phyloP scores from a whole-genome alignment of 2,329 filamentous ascomycete species.

The Mariannaea elegans region DNA sequence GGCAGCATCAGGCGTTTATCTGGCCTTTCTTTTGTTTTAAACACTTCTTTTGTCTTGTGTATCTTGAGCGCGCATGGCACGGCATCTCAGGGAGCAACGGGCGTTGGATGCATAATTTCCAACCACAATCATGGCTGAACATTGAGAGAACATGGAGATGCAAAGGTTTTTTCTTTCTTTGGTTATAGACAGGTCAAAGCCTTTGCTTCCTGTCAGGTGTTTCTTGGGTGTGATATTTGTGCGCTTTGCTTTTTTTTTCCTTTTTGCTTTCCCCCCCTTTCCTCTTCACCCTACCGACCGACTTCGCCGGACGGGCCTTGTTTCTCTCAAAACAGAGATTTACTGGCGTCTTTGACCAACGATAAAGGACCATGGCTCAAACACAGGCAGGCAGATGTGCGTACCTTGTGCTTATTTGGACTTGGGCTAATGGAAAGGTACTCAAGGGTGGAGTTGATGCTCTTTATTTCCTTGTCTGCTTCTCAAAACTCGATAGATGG shows the following conservation, averaged over 20 bases:
- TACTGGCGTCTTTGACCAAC: background rate
- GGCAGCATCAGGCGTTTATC: slow-evolving; percentile 25
- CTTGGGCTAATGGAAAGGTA: slow-evolving; percentile 18
- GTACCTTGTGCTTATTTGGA: slow-evolving; percentile 20
- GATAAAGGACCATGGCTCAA: background rate
- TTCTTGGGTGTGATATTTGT: slow-evolving; percentile 38
- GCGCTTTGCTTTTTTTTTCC: slow-evolving; percentile 10
- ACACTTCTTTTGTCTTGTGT: slow-evolving; percentile 39
- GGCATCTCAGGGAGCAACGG: slow-evolving; percentile 44
- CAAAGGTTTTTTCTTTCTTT: slow-evolving; percentile 37
- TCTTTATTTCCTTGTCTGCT: slow-evolving; percentile 34
- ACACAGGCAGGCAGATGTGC: background rate
- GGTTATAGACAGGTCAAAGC: slow-evolving; percentile 40
- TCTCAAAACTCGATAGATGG: slow-evolving; percentile 42
- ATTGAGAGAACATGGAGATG: slow-evolving; percentile 38
- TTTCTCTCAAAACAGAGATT: background rate
- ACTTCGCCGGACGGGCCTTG: background rate
- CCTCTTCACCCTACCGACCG: slow-evolving; percentile 9
- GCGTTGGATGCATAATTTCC: slow-evolving; percentile 46
- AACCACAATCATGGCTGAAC: slow-evolving; percentile 43
- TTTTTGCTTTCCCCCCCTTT: background rate
- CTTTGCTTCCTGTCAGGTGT: slow-evolving; percentile 38
- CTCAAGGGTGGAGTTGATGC: slow-evolving; percentile 4
- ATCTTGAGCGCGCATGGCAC: slow-evolving; percentile 49
- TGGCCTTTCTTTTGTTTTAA: slow-evolving; percentile 39